Percentiles rank a stretch among this genome's conserved stretches.
These are phyloP conservation scores for Fraxinus greggii DNA, from an alignment of 305 asterid genomes.

Conservation along the genomic window DNA sequence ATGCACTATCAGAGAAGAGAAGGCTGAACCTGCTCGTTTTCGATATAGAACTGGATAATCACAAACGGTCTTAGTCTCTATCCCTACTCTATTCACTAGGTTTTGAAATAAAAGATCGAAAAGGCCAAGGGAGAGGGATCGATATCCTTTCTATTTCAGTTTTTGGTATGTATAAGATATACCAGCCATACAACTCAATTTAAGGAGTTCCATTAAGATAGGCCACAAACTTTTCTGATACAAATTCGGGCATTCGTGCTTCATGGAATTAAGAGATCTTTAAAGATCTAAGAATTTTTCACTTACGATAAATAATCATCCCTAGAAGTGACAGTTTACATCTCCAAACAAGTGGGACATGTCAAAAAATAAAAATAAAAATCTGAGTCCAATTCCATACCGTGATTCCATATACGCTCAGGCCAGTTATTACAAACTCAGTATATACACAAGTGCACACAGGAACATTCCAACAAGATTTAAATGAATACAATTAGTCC, in stretches of 20 bases:
- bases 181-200: not conserved
- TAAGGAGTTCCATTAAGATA: not conserved
- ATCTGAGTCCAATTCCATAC: not conserved
- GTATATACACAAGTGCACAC: not conserved
- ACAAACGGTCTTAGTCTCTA: not conserved
- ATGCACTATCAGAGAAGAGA: not conserved
- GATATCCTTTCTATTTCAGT: not conserved
- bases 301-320: not conserved
- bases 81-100: not conserved
- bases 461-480: not conserved
- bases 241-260: too few species aligned
- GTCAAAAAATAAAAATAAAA: too few species aligned
- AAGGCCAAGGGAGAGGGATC: not conserved
- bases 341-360: too few species aligned
- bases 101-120: too few species aligned
- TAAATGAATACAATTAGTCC: not conserved
- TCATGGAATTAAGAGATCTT: too few species aligned
- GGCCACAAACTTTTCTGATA: not conserved
- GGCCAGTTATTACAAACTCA: not conserved
- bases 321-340: too few species aligned
- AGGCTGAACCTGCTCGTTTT: not conserved
- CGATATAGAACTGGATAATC: not conserved
- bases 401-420: not conserved
- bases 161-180: not conserved
- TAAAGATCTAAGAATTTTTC: not conserved